Base-by-base conservation (phyloP, 1,139 yeast species). In the Diutina neorugosa region DNA sequence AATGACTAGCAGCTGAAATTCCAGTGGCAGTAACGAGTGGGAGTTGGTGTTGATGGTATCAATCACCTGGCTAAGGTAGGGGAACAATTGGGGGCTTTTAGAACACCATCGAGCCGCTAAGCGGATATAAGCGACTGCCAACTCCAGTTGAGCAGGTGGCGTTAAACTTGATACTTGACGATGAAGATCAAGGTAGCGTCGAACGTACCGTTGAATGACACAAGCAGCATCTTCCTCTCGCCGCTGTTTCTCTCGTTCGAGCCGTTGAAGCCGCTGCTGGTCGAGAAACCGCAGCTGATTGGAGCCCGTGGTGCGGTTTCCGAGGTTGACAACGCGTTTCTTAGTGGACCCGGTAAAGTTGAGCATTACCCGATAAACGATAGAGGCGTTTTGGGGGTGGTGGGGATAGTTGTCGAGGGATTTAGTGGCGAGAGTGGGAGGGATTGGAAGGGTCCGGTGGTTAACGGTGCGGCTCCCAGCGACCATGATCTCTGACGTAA, bases 241-340 rank as follows among this genome's bases (percentile, higher is more conserved):
- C 40, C 88, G 74, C 27, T 69, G 74, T 51, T 68, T 65, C 56
- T 87, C 90, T 55, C 97, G 73, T 55, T 76, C 77, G 56, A 74
- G 77, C 41, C 98, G 73, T 57, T 87, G 91, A 46, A 69, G 68
- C 59, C 80, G 79, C 4, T 96, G 82, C 57, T 77, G 80, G 57
- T 78, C 80, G 20, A 91, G 68, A 55, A 81, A 69, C 21, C 50
- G 37, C 12, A 8, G 40, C 14, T 34, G 27, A n/a, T 16, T 18
- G 18, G 37, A 37, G 2, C 50, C 50, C 7, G 40, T 46, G 69
- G 46, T 65, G 48, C 69, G 61, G 55, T 86, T 86, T 3, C 96
- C 94, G 51, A 90, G 71, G 63, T 91, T 90, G 58, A 91, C 84
- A 44, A 76, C 78, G 55, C 96, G 71, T 58, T 79, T 77, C 59